Percentiles rank a stretch among this genome's conserved stretches.
Conservation (phyloP, 2,329 filamentous ascomycete genomes). For the Cytospora leucostoma region DNA sequence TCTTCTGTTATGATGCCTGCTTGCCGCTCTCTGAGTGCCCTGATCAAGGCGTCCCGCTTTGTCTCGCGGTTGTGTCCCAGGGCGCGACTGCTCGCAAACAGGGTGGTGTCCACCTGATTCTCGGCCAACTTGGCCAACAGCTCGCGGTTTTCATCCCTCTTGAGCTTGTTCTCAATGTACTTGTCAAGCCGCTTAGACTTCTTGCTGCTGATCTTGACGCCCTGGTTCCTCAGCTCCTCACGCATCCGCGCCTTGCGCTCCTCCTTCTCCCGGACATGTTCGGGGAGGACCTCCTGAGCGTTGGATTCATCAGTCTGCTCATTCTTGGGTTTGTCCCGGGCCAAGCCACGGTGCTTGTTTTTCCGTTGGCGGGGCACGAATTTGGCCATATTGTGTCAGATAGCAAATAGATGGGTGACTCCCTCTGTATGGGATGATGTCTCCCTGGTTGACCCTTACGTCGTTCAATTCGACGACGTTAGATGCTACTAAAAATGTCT, state of each 20-base stretch:
- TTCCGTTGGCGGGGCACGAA: constrained; percentile 68
- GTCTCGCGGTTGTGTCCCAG: constrained; percentile 73
- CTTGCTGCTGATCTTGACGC: constrained; percentile 60
- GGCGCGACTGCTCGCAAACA: constrained; percentile 75
- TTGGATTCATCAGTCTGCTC: constrained; percentile 52
- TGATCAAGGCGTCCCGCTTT: constrained; percentile 67
- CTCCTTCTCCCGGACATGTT: constrained; percentile 50
- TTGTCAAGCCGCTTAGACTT: constrained; percentile 69
- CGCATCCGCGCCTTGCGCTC: constrained; percentile 58
- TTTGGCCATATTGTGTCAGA: constrained; percentile 33
- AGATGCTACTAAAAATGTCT: not conserved
- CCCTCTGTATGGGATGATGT: not conserved
- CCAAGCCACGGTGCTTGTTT: constrained; percentile 70
- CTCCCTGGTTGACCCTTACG: not conserved
- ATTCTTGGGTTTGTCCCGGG: constrained; percentile 53
- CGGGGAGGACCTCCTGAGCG: constrained; percentile 51
- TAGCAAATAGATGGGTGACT: not conserved
- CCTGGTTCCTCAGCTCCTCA: constrained; percentile 53
- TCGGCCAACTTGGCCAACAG: constrained; percentile 81
- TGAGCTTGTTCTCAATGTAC: constrained; percentile 84
- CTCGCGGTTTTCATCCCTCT: constrained; percentile 87
- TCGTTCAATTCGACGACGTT: not conserved
- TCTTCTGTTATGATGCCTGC: constrained; percentile 61
- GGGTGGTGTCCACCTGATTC: constrained; percentile 77
- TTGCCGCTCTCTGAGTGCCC: constrained; percentile 64